phyloP scores from a whole-genome alignment of 495 filamentous ascomycete genomes.

The Hyaloscypha finlandica region DNA sequence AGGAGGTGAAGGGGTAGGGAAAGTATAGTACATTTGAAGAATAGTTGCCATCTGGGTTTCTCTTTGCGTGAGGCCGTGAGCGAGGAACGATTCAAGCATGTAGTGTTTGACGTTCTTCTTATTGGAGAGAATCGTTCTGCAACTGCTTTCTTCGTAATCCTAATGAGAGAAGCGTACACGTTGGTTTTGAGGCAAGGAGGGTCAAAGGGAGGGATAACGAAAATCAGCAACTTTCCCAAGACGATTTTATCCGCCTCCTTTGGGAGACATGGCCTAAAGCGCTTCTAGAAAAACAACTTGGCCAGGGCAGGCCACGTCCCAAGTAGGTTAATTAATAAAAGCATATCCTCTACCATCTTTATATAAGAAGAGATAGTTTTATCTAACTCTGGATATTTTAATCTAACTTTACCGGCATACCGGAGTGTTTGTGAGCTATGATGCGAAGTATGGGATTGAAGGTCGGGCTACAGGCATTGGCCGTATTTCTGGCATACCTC shows the following conservation, averaged over 20 bases:
- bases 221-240: conserved; percentile 52
- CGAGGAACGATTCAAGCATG: no score
- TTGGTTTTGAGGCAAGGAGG: no score
- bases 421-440: background rate
- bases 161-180: no score
- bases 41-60: no score
- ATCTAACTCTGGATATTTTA: conserved; percentile 19
- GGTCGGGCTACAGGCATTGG: background rate
- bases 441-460: background rate
- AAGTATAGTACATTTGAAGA: no score
- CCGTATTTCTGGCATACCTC: conserved; percentile 27
- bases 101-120: no score
- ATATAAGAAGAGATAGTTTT: conserved; percentile 1
- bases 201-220: background rate
- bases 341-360: background rate
- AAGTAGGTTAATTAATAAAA: conserved; percentile 3
- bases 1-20: no score
- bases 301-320: conserved; percentile 31
- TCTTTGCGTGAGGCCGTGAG: no score
- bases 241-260: conserved; percentile 53
- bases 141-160: no score
- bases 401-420: conserved; percentile 52
- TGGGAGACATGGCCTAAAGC: conserved; percentile 51
- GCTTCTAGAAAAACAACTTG: conserved; percentile 54
- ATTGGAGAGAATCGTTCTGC: no score